Conservation (phyloP, 257 asterid genomes). For the Plantago major region DNA sequence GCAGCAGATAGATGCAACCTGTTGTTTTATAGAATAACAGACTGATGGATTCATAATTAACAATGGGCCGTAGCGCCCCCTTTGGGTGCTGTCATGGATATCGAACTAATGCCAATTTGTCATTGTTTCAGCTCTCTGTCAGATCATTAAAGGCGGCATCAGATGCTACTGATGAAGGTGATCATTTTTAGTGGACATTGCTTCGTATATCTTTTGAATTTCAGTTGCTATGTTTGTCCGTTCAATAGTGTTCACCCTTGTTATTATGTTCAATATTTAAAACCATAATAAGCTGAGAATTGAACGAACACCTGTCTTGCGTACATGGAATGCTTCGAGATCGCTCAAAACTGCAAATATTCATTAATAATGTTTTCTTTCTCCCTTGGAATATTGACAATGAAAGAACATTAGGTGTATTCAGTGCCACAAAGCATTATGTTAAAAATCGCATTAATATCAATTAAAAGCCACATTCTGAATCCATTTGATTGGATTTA, state of each 20-base stretch:
- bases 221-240: conserved; percentile 18
- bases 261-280: background rate
- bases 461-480: no score
- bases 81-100: conserved; percentile 15
- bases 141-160: conserved; percentile 51
- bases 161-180: conserved; percentile 93
- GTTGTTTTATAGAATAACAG: background rate
- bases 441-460: no score
- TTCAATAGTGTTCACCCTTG: background rate
- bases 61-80: conserved; percentile 6
- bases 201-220: conserved; percentile 28
- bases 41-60: conserved; percentile 5
- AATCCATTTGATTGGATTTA: no score
- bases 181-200: conserved; percentile 30
- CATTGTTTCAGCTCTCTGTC: conserved; percentile 61
- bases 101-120: conserved; percentile 24
- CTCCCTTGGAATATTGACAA: no score
- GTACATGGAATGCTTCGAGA: no score
- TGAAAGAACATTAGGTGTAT: no score
- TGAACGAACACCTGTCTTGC: no score
- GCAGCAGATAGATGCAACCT: conserved; percentile 16
- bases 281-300: no score
- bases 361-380: no score
- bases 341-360: no score
- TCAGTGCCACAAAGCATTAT: no score